Percentiles rank a stretch among this genome's conserved stretches.
phyloP scores from a whole-genome alignment of 1,284 basidiomycete genomes.

The Malassezia restricta region DNA sequence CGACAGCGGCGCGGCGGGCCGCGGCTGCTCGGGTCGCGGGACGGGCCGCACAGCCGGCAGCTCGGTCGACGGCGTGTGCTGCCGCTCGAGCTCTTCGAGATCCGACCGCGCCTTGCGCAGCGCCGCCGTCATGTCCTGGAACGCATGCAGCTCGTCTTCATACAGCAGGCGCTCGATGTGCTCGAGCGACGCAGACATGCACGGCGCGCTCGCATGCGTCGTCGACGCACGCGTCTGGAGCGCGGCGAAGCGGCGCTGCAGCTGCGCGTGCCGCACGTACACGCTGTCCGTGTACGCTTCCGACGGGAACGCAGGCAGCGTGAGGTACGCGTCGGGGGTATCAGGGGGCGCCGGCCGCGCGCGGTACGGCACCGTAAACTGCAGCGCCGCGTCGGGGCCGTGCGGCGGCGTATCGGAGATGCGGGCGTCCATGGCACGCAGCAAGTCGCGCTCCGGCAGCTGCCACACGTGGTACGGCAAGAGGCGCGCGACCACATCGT shows the following conservation, averaged over 20 bases:
- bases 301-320: slow-evolving; percentile 21
- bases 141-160: slow-evolving; percentile 25
- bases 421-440: slow-evolving; percentile 6
- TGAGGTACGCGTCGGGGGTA: slow-evolving; percentile 18
- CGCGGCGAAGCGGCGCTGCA: slow-evolving; percentile 19
- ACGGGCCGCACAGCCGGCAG: neutral
- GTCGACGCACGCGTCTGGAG: slow-evolving; percentile 21
- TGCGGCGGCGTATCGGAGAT: neutral
- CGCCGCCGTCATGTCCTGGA: slow-evolving; percentile 23
- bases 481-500: slow-evolving; percentile 30
- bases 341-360: slow-evolving; percentile 8
- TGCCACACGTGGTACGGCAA: slow-evolving; percentile 43
- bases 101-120: slow-evolving; percentile 24
- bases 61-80: neutral
- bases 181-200: slow-evolving; percentile 20
- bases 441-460: slow-evolving; percentile 31
- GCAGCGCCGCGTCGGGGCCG: neutral
- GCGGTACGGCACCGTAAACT: slow-evolving; percentile 16
- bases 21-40: neutral
- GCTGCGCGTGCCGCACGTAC: slow-evolving; percentile 18
- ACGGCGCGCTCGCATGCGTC: slow-evolving; percentile 21
- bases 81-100: slow-evolving; percentile 26
- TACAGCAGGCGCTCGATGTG: slow-evolving; percentile 32
- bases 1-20: neutral
- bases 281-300: slow-evolving; percentile 20